Conservation (phyloP, 1,284 basidiomycete species). For the Baeospora myosura region DNA sequence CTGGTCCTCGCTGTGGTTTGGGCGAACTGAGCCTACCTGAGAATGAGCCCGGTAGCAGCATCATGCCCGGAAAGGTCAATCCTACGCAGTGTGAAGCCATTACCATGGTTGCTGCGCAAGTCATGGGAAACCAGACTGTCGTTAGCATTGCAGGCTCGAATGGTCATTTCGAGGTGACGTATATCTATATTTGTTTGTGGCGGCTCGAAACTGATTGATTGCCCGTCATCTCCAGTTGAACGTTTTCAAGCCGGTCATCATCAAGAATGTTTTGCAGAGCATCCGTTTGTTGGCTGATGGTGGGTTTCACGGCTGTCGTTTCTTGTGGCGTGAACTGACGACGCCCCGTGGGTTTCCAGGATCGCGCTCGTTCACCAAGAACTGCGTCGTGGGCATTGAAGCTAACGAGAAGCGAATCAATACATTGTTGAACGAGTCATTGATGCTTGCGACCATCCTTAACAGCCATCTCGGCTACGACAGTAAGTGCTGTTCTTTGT, state of each 20-base stretch:
- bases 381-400: conserved; percentile 94
- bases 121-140: conserved; percentile 95
- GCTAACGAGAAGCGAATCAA: conserved; percentile 94
- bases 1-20: conserved; percentile 94
- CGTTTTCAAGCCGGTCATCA: conserved; percentile 98
- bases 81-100: conserved; percentile 98
- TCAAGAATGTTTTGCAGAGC: conserved; percentile 95
- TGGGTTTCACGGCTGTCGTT: conserved; percentile 20
- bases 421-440: conserved; percentile 85
- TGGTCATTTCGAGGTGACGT: conserved; percentile 90
- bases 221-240: conserved; percentile 59
- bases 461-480: conserved; percentile 93
- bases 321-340: conserved; percentile 5
- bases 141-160: conserved; percentile 91
- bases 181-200: not conserved
- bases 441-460: conserved; percentile 95
- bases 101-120: conserved; percentile 98
- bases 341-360: conserved; percentile 32
- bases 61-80: conserved; percentile 99
- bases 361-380: conserved; percentile 88
- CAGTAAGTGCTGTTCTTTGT: conserved; percentile 50
- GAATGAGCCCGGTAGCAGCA: conserved; percentile 98
- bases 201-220: conserved; percentile 10
- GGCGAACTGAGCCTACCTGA: conserved; percentile 94
- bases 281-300: conserved; percentile 93